Conservation (phyloP, 352 stramenopile species). For the Phytophthora pini region DNA sequence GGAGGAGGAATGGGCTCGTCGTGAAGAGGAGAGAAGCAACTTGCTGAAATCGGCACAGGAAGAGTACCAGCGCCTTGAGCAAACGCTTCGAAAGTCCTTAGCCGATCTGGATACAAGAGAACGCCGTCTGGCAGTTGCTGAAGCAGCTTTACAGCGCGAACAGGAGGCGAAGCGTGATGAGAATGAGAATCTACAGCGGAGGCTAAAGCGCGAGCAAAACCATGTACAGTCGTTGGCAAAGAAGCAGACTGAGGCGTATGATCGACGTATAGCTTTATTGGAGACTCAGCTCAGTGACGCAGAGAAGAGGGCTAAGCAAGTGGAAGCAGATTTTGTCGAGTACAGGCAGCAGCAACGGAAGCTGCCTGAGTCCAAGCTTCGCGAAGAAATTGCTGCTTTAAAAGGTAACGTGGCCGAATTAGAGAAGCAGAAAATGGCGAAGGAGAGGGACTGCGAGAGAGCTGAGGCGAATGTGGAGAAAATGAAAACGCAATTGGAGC, state of each 20-base stretch:
- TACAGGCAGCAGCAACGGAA: slow-evolving; percentile 80
- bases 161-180: slow-evolving; percentile 64
- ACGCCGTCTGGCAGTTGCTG: slow-evolving; percentile 57
- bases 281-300: slow-evolving; percentile 53
- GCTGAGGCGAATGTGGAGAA: slow-evolving; percentile 44
- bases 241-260: slow-evolving; percentile 59
- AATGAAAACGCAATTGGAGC: slow-evolving; percentile 66
- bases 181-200: slow-evolving; percentile 56
- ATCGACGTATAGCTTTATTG: slow-evolving; percentile 49
- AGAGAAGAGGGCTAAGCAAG: slow-evolving; percentile 54
- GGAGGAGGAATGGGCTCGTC: slow-evolving; percentile 78
- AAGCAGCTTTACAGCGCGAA: slow-evolving; percentile 62
- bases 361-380: slow-evolving; percentile 67
- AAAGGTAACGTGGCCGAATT: slow-evolving; percentile 62
- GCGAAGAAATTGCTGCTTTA: slow-evolving; percentile 73
- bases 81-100: slow-evolving; percentile 61
- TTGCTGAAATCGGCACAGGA: slow-evolving; percentile 57
- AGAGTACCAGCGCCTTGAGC: slow-evolving; percentile 79
- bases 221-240: slow-evolving; percentile 61
- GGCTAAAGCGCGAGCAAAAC: slow-evolving; percentile 68
- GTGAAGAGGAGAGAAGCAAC: slow-evolving; percentile 74
- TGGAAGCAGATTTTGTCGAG: slow-evolving; percentile 75
- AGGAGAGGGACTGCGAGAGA: slow-evolving; percentile 45
- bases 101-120: slow-evolving; percentile 67
- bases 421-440: slow-evolving; percentile 63